Evolutionary conservation across 495 filamentous ascomycete genomes (phyloP).

Genomic region (Ramalina peruviana): DNA sequence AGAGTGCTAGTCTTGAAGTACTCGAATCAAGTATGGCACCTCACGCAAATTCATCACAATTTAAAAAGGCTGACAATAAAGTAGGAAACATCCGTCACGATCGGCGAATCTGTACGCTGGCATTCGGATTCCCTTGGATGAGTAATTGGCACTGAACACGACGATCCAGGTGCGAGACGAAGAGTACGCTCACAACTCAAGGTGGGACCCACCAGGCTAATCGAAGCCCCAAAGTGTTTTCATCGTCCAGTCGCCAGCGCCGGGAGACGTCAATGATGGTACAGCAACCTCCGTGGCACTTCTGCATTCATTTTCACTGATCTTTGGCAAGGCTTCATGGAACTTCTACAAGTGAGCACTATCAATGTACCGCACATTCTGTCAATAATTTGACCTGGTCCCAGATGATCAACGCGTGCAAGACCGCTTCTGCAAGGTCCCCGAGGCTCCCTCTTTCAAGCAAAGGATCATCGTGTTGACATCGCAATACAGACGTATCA

Average conservation of each 20-base stretch:
- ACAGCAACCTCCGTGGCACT: no score
- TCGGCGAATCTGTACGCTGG: conserved; percentile 69
- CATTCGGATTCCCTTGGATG: not conserved
- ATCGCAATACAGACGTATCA: conserved; percentile 51
- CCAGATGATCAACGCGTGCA: conserved; percentile 98
- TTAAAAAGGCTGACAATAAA: not conserved
- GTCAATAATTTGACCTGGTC: not conserved
- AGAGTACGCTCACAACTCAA: not conserved
- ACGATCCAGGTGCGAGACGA: conserved; percentile 52
- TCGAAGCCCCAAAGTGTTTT: conserved; percentile 39
- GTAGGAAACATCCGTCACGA: conserved; percentile 79
- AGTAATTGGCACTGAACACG: conserved; percentile 45
- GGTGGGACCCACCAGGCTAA: conserved; percentile 8
- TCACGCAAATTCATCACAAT: no score
- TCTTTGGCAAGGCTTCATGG: conserved; percentile 51
- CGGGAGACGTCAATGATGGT: conserved; percentile 95
- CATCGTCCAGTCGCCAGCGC: conserved; percentile 88
- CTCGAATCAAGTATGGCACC: conserved; percentile 54
- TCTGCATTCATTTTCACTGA: not conserved
- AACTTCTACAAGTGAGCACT: conserved; percentile 43
- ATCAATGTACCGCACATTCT: not conserved
- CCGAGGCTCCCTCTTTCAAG: not conserved
- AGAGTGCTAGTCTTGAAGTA: conserved; percentile 91
- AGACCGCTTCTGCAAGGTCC: conserved; percentile 65
- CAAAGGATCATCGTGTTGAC: not conserved